Evolutionary conservation across 306 rosid species (phyloP).

Genomic region (Acacia acuminata): DNA sequence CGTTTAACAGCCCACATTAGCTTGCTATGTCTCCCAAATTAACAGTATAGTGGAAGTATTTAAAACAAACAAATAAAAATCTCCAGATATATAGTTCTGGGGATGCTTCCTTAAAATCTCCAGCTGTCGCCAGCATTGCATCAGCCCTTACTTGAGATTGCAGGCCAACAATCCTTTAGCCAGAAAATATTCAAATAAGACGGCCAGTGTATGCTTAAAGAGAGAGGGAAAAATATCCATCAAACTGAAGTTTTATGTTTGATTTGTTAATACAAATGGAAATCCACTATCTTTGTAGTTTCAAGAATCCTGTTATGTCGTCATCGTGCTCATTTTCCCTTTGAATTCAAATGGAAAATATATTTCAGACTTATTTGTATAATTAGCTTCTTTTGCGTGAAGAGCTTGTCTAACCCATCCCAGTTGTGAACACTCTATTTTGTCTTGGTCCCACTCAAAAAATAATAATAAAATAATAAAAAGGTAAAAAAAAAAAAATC

Average conservation of each 20-base stretch:
- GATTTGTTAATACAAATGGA: neutral
- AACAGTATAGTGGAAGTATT: constrained; percentile 12
- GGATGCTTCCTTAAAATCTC: constrained; percentile 1
- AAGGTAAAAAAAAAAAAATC: too few relatives aligned
- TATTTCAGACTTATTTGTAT: neutral
- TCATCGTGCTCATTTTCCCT: neutral
- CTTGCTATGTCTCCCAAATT: neutral
- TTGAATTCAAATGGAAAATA: neutral
- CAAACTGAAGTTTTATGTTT: neutral
- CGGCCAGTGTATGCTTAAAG: neutral
- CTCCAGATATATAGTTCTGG: neutral
- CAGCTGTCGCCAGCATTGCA: constrained; percentile 19
- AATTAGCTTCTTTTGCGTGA: neutral
- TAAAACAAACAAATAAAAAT: neutral
- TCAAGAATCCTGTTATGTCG: constrained; percentile 27
- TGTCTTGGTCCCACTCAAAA: too few relatives aligned
- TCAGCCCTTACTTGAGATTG: constrained; percentile 16
- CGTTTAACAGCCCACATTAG: neutral
- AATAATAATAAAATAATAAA: too few relatives aligned
- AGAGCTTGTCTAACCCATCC: neutral
- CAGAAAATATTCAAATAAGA: constrained; percentile 18
- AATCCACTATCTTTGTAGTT: neutral
- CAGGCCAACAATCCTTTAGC: constrained; percentile 1
- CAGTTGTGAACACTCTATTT: neutral
- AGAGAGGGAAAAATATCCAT: neutral